Percentiles rank a stretch among this genome's conserved stretches.
Conservation (phyloP, 805 yeast species). For the Metschnikowia cerradonensis region DNA sequence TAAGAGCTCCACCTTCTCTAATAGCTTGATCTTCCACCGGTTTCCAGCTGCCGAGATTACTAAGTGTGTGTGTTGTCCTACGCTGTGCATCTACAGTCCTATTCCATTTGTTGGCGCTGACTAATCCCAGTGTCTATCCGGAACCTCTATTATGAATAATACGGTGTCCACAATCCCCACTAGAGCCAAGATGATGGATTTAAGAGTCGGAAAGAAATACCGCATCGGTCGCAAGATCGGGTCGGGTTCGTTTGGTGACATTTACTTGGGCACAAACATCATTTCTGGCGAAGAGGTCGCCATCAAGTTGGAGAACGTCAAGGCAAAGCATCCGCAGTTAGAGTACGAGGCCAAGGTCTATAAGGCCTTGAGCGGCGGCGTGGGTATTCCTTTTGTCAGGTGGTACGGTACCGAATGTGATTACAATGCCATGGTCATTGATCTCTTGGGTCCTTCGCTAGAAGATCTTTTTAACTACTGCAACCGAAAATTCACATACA, state of each 20-base stretch:
- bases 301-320: slow-evolving; percentile 82
- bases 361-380: slow-evolving; percentile 91
- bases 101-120: background rate
- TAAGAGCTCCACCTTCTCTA: background rate
- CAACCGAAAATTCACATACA: slow-evolving; percentile 86
- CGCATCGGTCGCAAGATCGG: slow-evolving; percentile 95
- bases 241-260: slow-evolving; percentile 96
- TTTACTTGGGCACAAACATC: slow-evolving; percentile 87
- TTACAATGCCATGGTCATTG: slow-evolving; percentile 95
- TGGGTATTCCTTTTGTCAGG: slow-evolving; percentile 94
- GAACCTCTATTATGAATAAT: slow-evolving; percentile 14
- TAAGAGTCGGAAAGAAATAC: slow-evolving; percentile 90
- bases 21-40: background rate
- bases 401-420: slow-evolving; percentile 98
- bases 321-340: slow-evolving; percentile 93
- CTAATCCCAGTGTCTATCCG: background rate
- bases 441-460: slow-evolving; percentile 87
- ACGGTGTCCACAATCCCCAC: slow-evolving; percentile 12
- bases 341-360: slow-evolving; percentile 97
- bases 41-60: background rate
- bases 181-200: slow-evolving; percentile 42
- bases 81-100: background rate
- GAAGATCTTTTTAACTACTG: slow-evolving; percentile 97
- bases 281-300: slow-evolving; percentile 98
- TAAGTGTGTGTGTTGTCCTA: background rate